phyloP scores from a whole-genome alignment of 2,329 filamentous ascomycete genomes.

The Rhinocladiella similis region DNA sequence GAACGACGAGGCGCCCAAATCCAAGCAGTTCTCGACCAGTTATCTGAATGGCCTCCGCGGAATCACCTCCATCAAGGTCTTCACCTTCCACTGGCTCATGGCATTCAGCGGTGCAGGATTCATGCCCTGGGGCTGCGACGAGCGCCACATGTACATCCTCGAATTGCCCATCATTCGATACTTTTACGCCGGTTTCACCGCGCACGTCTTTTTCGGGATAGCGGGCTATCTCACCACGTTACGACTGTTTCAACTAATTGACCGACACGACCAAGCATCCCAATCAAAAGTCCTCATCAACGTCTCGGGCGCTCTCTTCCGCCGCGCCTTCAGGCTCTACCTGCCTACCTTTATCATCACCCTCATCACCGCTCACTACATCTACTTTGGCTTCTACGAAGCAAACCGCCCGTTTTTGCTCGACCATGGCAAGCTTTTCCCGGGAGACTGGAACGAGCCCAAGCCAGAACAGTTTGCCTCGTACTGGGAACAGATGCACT shows the following conservation, averaged over 20 bases:
- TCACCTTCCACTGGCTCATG: conserved; percentile 44
- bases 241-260: conserved; percentile 39
- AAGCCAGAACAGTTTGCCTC: conserved; percentile 40
- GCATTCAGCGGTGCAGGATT: conserved; percentile 45
- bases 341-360: conserved; percentile 44
- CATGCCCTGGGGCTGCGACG: conserved; percentile 40
- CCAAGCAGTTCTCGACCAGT: conserved; percentile 27
- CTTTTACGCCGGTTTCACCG: conserved; percentile 40
- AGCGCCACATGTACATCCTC: conserved; percentile 25
- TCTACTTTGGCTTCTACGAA: conserved; percentile 40
- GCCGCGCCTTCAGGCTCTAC: conserved; percentile 45
- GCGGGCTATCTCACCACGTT: conserved; percentile 48
- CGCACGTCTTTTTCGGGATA: conserved; percentile 51
- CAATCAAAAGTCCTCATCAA: conserved; percentile 42
- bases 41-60: conserved; percentile 42
- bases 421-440: conserved; percentile 24
- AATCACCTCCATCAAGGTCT: conserved; percentile 47
- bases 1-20: conserved; percentile 22
- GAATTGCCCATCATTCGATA: conserved; percentile 47
- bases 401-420: conserved; percentile 20
- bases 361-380: conserved; percentile 42
- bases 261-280: conserved; percentile 39
- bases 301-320: conserved; percentile 45
- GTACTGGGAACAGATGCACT: conserved; percentile 38
- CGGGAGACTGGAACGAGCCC: conserved; percentile 35